Evolutionary conservation across 2,329 filamentous ascomycete species (phyloP).

Genomic region (Trichoderma cornu-damae): DNA sequence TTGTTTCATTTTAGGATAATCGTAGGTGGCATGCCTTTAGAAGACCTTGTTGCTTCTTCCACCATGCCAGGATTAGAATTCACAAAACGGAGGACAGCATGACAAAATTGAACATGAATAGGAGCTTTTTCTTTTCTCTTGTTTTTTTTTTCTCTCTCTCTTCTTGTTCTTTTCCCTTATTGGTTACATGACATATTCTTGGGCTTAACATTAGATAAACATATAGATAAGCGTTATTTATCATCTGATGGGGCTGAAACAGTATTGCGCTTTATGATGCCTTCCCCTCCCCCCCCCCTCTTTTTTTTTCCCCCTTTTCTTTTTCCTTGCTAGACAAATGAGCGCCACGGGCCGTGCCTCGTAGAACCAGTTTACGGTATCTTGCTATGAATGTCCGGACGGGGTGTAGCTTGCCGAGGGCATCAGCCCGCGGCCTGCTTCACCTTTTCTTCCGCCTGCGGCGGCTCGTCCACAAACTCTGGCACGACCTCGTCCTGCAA

Average conservation of each 20-base stretch:
- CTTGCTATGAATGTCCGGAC: neutral
- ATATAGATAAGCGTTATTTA: neutral
- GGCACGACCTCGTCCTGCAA: slow-evolving; percentile 82
- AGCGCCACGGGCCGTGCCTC: neutral
- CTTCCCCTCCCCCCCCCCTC: no score
- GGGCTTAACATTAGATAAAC: neutral
- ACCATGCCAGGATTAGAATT: neutral
- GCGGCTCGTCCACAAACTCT: slow-evolving; percentile 89
- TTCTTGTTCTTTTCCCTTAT: neutral
- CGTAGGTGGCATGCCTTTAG: slow-evolving; percentile 1
- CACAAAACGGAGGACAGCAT: neutral
- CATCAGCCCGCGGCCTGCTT: slow-evolving; percentile 67
- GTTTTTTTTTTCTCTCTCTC: no score
- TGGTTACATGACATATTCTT: neutral
- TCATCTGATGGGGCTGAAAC: neutral
- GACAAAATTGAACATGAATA: neutral
- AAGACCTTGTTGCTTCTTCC: neutral
- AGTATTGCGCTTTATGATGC: neutral
- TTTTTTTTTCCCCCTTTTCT: no score
- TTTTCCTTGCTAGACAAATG: neutral
- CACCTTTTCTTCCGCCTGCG: slow-evolving; percentile 65
- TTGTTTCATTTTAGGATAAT: neutral
- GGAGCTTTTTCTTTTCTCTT: neutral
- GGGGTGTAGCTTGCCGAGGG: neutral
- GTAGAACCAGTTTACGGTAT: neutral